Evolutionary conservation across 2,329 filamentous ascomycete genomes (phyloP).

Genomic region (Colletotrichum sp.): DNA sequence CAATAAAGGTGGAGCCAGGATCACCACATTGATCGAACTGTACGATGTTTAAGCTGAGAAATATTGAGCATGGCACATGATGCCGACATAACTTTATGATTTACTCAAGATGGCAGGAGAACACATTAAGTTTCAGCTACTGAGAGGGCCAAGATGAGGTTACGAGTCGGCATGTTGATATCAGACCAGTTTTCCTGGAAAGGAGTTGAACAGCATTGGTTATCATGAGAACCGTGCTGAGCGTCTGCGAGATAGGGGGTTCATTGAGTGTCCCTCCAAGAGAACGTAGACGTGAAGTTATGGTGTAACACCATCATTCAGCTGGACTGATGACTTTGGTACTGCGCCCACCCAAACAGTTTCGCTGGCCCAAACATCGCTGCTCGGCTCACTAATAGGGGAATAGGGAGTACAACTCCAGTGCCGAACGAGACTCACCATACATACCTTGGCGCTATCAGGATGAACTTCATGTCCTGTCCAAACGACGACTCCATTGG

Average conservation of each 20-base stretch:
- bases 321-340: not conserved
- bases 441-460: not conserved
- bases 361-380: not conserved
- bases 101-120: not conserved
- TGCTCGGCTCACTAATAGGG: not conserved
- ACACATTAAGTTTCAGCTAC: not conserved
- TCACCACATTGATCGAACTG: not conserved
- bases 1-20: not conserved
- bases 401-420: not conserved
- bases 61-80: not conserved
- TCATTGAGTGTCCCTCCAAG: not conserved
- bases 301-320: not conserved
- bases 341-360: not conserved
- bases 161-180: not conserved
- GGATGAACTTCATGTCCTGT: conserved; percentile 15
- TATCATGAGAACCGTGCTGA: not conserved
- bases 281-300: not conserved
- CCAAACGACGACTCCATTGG: conserved; percentile 36
- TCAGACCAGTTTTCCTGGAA: not conserved
- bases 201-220: not conserved
- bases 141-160: not conserved
- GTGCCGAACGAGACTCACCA: not conserved
- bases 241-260: not conserved
- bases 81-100: not conserved
- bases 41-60: not conserved